These are phyloP conservation scores for Arctium minus DNA, from an alignment of 129 eudicot species.

Conservation along the genomic window DNA sequence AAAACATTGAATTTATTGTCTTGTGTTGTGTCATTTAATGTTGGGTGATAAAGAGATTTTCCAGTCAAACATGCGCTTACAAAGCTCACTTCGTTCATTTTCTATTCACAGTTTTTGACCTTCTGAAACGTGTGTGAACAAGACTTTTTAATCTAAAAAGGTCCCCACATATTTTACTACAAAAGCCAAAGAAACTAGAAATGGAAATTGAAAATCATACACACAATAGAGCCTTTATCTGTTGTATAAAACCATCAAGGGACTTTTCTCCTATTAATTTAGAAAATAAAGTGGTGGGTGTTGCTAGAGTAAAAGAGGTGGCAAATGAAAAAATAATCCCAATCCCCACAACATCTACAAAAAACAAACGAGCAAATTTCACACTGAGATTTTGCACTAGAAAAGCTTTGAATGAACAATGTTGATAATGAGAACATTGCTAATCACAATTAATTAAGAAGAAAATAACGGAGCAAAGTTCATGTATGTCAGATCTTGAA, in stretches of 20 bases:
- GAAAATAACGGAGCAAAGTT: neutral
- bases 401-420: neutral
- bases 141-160: neutral
- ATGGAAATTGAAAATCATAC: neutral
- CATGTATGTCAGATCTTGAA: neutral
- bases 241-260: neutral
- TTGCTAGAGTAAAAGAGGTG: neutral
- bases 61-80: neutral
- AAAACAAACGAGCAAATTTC: neutral
- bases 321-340: neutral
- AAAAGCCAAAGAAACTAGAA: neutral
- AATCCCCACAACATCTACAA: neutral
- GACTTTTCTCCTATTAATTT: neutral
- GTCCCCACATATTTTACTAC: neutral
- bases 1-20: neutral
- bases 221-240: neutral
- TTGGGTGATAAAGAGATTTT: neutral
- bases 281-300: neutral
- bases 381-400: neutral
- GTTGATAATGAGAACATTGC: neutral
- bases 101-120: neutral
- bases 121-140: neutral
- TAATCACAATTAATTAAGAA: neutral
- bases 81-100: neutral
- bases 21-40: neutral